Percentiles rank a stretch among this genome's conserved stretches.
Evolutionary conservation across 2,329 filamentous ascomycete species (phyloP).

Genomic region (Triangularia setosa): DNA sequence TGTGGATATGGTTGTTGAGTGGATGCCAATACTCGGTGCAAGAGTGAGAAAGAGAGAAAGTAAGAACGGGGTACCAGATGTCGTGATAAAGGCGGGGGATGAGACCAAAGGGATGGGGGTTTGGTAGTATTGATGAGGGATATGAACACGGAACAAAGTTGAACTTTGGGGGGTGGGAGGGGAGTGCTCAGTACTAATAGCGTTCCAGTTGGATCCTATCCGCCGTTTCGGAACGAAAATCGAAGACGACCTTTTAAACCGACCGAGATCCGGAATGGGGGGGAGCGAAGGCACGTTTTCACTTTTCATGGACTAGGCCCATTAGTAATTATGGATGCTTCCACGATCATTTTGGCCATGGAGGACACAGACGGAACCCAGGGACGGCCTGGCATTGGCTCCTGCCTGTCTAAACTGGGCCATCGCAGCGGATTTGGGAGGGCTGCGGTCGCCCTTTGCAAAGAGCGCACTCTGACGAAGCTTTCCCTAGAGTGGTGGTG

Average conservation of each 20-base stretch:
- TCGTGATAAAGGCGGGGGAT: constrained; percentile 7
- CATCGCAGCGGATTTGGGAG: constrained; percentile 3
- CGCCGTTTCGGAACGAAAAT: constrained; percentile 9
- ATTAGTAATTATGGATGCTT: constrained; percentile 21
- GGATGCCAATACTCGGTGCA: neutral
- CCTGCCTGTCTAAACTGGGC: constrained; percentile 9
- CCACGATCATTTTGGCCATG: constrained; percentile 14
- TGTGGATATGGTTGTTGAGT: constrained; percentile 2
- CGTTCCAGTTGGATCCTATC: constrained; percentile 12
- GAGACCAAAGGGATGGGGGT: neutral
- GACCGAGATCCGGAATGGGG: constrained; percentile 3
- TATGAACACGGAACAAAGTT: neutral
- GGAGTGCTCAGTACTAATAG: constrained; percentile 6
- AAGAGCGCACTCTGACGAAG: constrained; percentile 18
- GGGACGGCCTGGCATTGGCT: constrained; percentile 15
- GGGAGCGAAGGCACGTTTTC: constrained; percentile 3
- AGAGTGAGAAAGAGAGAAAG: neutral
- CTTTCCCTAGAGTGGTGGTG: constrained; percentile 26
- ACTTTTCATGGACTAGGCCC: neutral
- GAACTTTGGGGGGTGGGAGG: neutral
- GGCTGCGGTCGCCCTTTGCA: constrained; percentile 14
- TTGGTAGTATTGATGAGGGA: neutral
- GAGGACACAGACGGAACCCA: constrained; percentile 3
- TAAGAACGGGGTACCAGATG: neutral
- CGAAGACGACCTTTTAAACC: neutral